Percentiles rank a stretch among this genome's conserved stretches.
Conservation (phyloP, 2,329 filamentous ascomycete genomes). For the Cryphonectria parasitica region DNA sequence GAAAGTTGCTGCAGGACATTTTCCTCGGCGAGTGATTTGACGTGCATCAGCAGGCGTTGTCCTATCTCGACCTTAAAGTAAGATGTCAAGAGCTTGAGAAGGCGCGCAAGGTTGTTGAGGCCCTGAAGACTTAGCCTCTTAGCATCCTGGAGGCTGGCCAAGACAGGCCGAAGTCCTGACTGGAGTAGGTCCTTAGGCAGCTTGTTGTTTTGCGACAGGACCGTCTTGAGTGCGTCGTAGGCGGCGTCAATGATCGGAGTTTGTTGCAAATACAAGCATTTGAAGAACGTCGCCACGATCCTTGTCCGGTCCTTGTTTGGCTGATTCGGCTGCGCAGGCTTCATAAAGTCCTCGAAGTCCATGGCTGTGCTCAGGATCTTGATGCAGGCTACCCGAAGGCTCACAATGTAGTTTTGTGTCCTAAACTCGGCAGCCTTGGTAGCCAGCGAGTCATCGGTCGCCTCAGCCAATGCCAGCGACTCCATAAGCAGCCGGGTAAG, state of each 20-base stretch:
- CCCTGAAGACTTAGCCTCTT: conserved; percentile 87
- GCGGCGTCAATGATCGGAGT: conserved; percentile 91
- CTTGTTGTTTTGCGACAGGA: conserved; percentile 86
- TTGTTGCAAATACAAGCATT: conserved; percentile 91
- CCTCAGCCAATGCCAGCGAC: conserved; percentile 90
- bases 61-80: conserved; percentile 99
- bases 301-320: conserved; percentile 67
- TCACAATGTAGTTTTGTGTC: conserved; percentile 93
- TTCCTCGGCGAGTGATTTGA: conserved; percentile 86
- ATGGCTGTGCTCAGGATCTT: conserved; percentile 92
- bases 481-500: conserved; percentile 91
- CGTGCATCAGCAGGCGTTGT: conserved; percentile 87
- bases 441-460: conserved; percentile 88
- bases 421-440: conserved; percentile 93
- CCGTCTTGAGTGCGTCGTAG: conserved; percentile 85
- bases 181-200: conserved; percentile 94
- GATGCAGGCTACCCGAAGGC: conserved; percentile 89
- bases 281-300: conserved; percentile 97
- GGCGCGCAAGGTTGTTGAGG: conserved; percentile 84
- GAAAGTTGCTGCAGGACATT: conserved; percentile 83
- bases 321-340: conserved; percentile 52
- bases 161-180: conserved; percentile 89
- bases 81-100: conserved; percentile 90
- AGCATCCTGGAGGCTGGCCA: conserved; percentile 93
- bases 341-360: conserved; percentile 88